Percentiles rank a stretch among this genome's conserved stretches.
phyloP scores from a whole-genome alignment of 495 filamentous ascomycete species.

The Trichoderma reesei region DNA sequence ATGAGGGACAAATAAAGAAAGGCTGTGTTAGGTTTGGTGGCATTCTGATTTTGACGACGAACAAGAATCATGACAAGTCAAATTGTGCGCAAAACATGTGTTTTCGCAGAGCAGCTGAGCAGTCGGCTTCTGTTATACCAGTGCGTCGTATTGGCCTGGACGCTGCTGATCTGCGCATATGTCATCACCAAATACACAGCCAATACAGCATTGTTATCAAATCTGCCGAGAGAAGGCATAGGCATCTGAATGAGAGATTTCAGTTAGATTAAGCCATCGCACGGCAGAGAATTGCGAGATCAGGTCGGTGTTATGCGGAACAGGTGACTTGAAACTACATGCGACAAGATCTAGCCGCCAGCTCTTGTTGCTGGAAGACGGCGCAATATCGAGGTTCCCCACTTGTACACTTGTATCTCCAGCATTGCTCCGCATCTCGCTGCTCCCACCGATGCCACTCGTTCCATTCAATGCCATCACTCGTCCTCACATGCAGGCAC shows the following conservation, averaged over 20 bases:
- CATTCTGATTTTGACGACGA: no score
- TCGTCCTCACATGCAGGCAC: no score
- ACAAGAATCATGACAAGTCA: no score
- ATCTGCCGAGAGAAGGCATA: background rate
- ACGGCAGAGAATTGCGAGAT: background rate
- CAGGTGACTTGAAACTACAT: background rate
- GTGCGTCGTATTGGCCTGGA: no score
- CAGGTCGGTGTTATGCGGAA: background rate
- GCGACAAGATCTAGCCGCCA: background rate
- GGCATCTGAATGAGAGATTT: background rate
- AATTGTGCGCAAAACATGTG: no score
- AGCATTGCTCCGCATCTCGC: background rate
- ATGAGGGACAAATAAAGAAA: no score
- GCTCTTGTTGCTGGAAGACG: background rate
- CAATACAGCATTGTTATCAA: background rate
- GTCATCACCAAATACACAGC: background rate
- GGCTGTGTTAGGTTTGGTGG: no score
- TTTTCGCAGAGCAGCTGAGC: no score
- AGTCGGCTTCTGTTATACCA: no score
- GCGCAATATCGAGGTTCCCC: background rate
- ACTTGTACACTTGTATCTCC: no score
- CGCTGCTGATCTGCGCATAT: background rate
- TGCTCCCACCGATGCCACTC: background rate
- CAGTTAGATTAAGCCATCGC: slow-evolving; percentile 1
- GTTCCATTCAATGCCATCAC: no score